Conservation (phyloP, 23 red algal species). For the Gracilaria domingensis region DNA sequence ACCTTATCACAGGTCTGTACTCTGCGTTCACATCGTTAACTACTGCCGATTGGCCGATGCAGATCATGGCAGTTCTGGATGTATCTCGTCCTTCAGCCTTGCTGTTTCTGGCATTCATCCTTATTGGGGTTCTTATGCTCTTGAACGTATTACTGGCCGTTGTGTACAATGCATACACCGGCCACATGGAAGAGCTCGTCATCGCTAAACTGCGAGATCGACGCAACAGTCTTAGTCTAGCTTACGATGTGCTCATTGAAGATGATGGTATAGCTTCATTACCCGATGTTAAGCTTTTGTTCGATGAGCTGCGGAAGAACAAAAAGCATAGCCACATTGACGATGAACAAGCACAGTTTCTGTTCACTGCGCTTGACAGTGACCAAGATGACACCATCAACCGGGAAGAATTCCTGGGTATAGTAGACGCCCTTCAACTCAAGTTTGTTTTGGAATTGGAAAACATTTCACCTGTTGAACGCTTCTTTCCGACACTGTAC, state of each 20-base stretch:
- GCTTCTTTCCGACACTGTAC: constrained; percentile 62
- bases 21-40: constrained; percentile 69
- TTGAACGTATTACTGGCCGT: constrained; percentile 72
- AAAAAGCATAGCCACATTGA: constrained; percentile 52
- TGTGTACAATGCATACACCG: constrained; percentile 82
- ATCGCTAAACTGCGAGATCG: constrained; percentile 27
- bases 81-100: constrained; percentile 43
- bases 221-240: constrained; percentile 52
- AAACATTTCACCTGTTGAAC: constrained; percentile 32
- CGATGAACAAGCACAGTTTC: constrained; percentile 37
- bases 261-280: constrained; percentile 31
- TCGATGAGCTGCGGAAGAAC: constrained; percentile 75
- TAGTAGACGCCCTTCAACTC: constrained; percentile 68
- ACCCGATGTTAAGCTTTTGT: constrained; percentile 49
- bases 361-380: constrained; percentile 72
- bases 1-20: constrained; percentile 56
- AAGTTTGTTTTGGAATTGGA: constrained; percentile 74
- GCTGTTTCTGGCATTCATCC: constrained; percentile 60
- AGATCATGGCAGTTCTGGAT: constrained; percentile 75
- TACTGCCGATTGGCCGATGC: constrained; percentile 80
- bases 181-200: constrained; percentile 67
- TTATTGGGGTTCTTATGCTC: constrained; percentile 70
- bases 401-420: constrained; percentile 69
- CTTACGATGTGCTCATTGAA: constrained; percentile 49
- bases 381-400: constrained; percentile 68